Evolutionary conservation across 2,329 filamentous ascomycete species (phyloP).

Genomic region (Fusarium anthophilum): DNA sequence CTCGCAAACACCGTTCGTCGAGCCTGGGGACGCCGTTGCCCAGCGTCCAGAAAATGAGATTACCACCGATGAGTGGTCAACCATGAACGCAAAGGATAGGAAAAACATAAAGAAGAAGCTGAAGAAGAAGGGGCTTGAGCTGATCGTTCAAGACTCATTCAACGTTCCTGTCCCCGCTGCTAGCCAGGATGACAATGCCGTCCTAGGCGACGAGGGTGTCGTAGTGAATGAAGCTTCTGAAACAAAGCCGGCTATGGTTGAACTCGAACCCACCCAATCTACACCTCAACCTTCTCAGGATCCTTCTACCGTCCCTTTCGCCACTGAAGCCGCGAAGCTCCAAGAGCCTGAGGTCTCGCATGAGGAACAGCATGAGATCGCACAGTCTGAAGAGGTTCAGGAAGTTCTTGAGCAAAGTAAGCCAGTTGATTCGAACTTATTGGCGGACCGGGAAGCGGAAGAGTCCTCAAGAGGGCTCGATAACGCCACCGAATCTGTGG

Average conservation of each 20-base stretch:
- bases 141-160: conserved; percentile 25
- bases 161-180: not conserved
- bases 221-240: not conserved
- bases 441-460: not conserved
- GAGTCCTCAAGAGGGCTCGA: not conserved
- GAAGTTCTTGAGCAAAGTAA: not conserved
- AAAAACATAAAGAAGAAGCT: conserved; percentile 40
- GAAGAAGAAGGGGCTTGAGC: conserved; percentile 35
- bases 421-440: not conserved
- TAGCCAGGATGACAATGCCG: not conserved
- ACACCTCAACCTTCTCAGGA: not conserved
- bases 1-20: not conserved
- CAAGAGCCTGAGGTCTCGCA: not conserved
- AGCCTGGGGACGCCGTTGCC: not conserved
- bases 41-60: conserved; percentile 37
- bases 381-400: not conserved
- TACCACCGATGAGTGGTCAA: conserved; percentile 35
- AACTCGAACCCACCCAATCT: not conserved
- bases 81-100: conserved; percentile 32
- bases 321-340: not conserved
- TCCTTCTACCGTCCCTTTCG: not conserved
- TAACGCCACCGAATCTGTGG: not conserved
- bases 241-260: not conserved
- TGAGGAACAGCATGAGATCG: not conserved
- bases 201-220: not conserved